Conservation (phyloP, 2,329 filamentous ascomycete species). For the Colletotrichum echinochloae region DNA sequence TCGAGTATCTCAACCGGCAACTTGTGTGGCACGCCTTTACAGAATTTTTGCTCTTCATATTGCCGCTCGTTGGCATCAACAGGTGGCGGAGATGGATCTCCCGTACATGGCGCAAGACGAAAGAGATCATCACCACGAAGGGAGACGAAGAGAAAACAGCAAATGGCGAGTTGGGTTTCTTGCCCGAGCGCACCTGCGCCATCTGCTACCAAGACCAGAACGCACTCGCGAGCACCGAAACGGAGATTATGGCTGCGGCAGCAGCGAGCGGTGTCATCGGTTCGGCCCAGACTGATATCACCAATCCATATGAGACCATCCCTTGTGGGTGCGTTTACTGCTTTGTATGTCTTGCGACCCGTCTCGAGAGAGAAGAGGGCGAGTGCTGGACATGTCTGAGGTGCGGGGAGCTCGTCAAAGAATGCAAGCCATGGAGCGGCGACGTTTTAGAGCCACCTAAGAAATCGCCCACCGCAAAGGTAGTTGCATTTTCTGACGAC, state of each 20-base stretch:
- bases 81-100: conserved; percentile 93
- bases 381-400: conserved; percentile 93
- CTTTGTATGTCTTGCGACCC: conserved; percentile 92
- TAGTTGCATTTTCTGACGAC: conserved; percentile 73
- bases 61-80: conserved; percentile 96
- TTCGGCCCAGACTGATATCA: conserved; percentile 91
- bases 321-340: conserved; percentile 95
- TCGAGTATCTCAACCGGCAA: conserved; percentile 97
- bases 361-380: conserved; percentile 91
- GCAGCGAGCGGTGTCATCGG: conserved; percentile 83
- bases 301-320: conserved; percentile 93
- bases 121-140: conserved; percentile 69
- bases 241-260: conserved; percentile 78
- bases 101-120: conserved; percentile 86
- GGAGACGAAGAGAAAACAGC: conserved; percentile 61
- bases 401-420: conserved; percentile 84
- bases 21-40: conserved; percentile 99
- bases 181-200: conserved; percentile 93
- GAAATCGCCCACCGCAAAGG: conserved; percentile 62
- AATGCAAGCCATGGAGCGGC: conserved; percentile 91
- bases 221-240: conserved; percentile 75
- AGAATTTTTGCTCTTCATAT: conserved; percentile 94
- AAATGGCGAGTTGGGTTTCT: conserved; percentile 82
- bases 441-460: conserved; percentile 78
- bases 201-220: conserved; percentile 98